Base-by-base conservation (phyloP, 176 grass and related monocot genomes). In the Carex pumila region DNA sequence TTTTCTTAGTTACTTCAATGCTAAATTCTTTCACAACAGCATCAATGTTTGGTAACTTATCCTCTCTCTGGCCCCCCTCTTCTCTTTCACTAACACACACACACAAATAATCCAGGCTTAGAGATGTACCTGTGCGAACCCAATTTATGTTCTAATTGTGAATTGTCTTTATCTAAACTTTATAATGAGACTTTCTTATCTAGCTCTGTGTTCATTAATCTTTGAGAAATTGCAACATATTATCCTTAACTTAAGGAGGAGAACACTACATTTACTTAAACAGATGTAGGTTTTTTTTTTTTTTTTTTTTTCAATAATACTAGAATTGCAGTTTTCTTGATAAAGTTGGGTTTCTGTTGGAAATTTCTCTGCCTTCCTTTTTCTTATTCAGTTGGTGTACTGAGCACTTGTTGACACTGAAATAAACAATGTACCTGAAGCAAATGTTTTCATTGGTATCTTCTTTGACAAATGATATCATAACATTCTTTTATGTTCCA, bases 1-100 rank as follows among this genome's bases (percentile, higher is more conserved):
- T 77, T 13, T 91, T 32, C 85, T 99, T 61, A 99, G 96, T 90
- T 99, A 95, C 85, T 99, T 95, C 45, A 95, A 99, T 85, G 96
- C 89, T 10, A 95, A 89, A 49, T 95, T 94, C 75, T 93, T 93
- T 62, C 89, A 53, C 50, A 99, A 90, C 63, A 88, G 63, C 80
- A 0, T 99, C 60, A 93, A 99, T 89, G 80, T 95, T n/a, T 89
- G 84, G 96, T 95, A 93, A 88, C 81, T 87, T 57, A 17, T 78
- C 52, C 25, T 78, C 45, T 78, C 13, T 13, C 17, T 85, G 31
- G 79, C 58, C 43, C 79, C n/a, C 25, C 47, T 52, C 7, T 75
- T 64, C 32, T 69, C 47, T 19, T 6, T 32, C 14, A 77, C 73
- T 56, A 15, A 78, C 25, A 57, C 41, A 57, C 29, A 30, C 73